Percentiles rank a stretch among this genome's conserved stretches.
These are phyloP conservation scores for Pestalotiopsis sp. DNA, from an alignment of 2,329 filamentous ascomycete species.

Conservation along the genomic window DNA sequence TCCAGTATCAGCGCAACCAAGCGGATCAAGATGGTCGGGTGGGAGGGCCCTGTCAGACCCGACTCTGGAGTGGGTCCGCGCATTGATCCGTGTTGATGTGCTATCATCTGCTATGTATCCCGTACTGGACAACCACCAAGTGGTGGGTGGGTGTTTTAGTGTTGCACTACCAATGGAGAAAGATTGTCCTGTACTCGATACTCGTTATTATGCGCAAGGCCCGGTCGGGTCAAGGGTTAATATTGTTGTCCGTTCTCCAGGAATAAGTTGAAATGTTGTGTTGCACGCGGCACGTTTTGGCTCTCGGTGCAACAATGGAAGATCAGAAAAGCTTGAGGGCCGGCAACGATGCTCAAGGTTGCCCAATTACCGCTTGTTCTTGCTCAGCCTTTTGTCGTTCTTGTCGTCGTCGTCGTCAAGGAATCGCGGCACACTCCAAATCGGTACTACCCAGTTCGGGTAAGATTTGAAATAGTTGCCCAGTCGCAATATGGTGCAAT, in stretches of 20 bases:
- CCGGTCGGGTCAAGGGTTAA: neutral
- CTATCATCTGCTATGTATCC: neutral
- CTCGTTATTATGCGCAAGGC: neutral
- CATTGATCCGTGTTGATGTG: neutral
- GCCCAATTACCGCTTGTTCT: neutral
- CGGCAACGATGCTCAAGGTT: neutral
- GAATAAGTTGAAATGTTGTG: neutral
- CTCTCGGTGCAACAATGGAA: neutral
- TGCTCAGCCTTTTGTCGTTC: neutral
- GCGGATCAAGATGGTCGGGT: neutral
- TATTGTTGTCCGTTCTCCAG: neutral
- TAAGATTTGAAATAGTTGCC: neutral
- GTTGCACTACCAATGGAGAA: neutral
- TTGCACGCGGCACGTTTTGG: neutral
- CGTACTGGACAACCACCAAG: neutral
- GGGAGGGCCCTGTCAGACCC: conserved; percentile 1
- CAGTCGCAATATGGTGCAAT: conserved; percentile 6
- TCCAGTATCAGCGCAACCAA: neutral
- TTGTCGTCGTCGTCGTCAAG: neutral
- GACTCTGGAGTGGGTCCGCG: neutral
- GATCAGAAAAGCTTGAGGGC: neutral
- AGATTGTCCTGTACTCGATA: neutral
- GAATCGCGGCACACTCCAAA: too few relatives aligned
- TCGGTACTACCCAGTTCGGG: neutral
- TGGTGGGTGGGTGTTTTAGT: neutral